These are phyloP conservation scores for Neoboletus brunneissimus DNA, from an alignment of 768 basidiomycete genomes.

Conservation along the genomic window DNA sequence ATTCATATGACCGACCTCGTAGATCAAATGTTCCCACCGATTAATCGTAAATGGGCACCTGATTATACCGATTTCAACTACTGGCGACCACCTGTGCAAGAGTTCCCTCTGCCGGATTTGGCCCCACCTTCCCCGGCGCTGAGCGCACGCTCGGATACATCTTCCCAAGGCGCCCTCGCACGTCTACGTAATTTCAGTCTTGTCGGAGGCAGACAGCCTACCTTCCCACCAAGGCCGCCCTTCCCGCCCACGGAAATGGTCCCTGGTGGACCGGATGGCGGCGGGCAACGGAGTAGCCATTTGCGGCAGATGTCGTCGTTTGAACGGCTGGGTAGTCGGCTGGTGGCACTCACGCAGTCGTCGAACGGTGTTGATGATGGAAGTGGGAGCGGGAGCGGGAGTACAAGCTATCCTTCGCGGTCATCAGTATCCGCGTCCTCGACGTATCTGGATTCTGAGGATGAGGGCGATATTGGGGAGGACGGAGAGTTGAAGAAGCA, in stretches of 20 bases:
- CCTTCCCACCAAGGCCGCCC: constrained; percentile 22
- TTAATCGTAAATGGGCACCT: constrained; percentile 81
- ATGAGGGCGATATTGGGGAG: constrained; percentile 35
- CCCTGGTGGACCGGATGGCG: not conserved
- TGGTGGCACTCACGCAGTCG: constrained; percentile 47
- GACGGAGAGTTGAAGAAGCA: constrained; percentile 40
- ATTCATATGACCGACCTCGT: constrained; percentile 99
- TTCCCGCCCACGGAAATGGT: constrained; percentile 26
- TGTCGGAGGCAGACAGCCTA: constrained; percentile 46
- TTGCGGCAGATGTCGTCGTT: constrained; percentile 75
- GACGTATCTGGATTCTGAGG: constrained; percentile 51
- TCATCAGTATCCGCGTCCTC: constrained; percentile 52
- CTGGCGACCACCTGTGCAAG: constrained; percentile 82
- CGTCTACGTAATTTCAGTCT: constrained; percentile 77
- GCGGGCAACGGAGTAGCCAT: constrained; percentile 39
- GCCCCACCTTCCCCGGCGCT: constrained; percentile 89
- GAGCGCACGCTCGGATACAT: constrained; percentile 89
- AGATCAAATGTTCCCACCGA: constrained; percentile 98
- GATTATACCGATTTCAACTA: constrained; percentile 98
- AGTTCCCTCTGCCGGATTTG: constrained; percentile 75
- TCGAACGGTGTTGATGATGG: constrained; percentile 28
- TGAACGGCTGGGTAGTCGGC: constrained; percentile 62
- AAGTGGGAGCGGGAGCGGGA: constrained; percentile 31
- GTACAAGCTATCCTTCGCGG: constrained; percentile 53
- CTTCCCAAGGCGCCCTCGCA: constrained; percentile 67